A percentile compares a stretch with the other conserved stretches of the same genome.
Evolutionary conservation across 352 stramenopile genomes (phyloP).

Genomic region (Globisporangium alternatum): DNA sequence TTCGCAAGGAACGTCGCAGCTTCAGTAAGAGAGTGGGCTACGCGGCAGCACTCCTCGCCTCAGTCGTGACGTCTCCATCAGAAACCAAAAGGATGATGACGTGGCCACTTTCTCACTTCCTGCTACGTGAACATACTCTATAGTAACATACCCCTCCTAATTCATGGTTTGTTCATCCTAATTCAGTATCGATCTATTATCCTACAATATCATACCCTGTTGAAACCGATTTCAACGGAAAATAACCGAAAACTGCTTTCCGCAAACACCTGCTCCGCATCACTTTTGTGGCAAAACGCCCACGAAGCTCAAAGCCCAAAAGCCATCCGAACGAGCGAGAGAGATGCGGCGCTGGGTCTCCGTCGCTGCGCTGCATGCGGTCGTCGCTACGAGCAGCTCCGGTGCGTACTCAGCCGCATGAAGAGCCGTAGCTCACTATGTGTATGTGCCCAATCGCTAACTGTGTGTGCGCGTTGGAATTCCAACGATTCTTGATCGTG

Average conservation of each 20-base stretch:
- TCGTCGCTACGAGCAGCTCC: not conserved
- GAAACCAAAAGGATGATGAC: not conserved
- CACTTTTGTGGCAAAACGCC: constrained; percentile 3
- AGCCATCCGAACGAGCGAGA: too few relatives aligned
- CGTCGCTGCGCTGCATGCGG: not conserved
- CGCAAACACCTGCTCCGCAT: not conserved
- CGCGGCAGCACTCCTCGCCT: too few relatives aligned
- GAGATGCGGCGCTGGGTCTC: constrained; percentile 7
- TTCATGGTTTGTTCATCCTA: not conserved
- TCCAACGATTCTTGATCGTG: not conserved
- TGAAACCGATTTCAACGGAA: not conserved
- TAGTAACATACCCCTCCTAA: too few relatives aligned
- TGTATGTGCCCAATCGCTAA: not conserved
- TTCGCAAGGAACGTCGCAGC: not conserved
- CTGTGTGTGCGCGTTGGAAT: not conserved
- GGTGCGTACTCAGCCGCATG: not conserved
- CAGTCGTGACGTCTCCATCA: too few relatives aligned
- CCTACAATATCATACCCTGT: not conserved
- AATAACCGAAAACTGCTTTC: not conserved
- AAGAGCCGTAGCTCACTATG: not conserved
- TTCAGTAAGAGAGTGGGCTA: too few relatives aligned
- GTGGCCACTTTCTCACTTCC: not conserved
- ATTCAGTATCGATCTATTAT: not conserved
- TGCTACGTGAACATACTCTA: not conserved
- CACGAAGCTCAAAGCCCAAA: not conserved